Conservation (phyloP, 1,139 yeast species). For the Zygosaccharomyces pseudobailii region DNA sequence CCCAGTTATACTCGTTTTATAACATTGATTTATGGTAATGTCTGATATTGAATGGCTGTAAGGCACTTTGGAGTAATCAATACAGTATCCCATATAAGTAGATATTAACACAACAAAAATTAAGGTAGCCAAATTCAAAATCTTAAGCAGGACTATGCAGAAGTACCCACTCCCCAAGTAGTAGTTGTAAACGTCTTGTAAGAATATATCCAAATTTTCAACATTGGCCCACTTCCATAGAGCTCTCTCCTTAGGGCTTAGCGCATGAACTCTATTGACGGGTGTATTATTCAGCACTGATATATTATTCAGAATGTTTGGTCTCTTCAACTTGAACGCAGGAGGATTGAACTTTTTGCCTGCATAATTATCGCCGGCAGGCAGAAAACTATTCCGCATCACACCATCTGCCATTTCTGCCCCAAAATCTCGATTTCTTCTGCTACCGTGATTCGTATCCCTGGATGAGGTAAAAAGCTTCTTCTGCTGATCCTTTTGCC, state of each 20-base stretch:
- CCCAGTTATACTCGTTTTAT: constrained; percentile 43
- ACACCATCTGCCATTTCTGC: constrained; percentile 1
- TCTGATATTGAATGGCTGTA: constrained; percentile 38
- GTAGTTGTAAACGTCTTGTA: constrained; percentile 77
- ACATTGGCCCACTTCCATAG: constrained; percentile 96
- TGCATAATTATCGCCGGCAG: constrained; percentile 1
- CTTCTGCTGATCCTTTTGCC: constrained; percentile 6
- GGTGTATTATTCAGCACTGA: constrained; percentile 28
- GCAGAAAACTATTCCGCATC: constrained; percentile 10
- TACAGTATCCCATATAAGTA: constrained; percentile 74
- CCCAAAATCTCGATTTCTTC: constrained; percentile 5
- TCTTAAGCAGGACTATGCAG: constrained; percentile 63
- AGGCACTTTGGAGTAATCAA: constrained; percentile 55
- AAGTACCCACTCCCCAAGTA: constrained; percentile 80
- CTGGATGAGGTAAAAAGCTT: constrained; percentile 13
- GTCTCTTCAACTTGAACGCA: constrained; percentile 16
- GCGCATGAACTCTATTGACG: constrained; percentile 26
- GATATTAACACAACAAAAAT: constrained; percentile 74
- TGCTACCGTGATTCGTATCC: constrained; percentile 1
- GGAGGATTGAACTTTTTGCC: not conserved
- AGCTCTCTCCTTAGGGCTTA: constrained; percentile 71
- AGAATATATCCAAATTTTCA: constrained; percentile 79
- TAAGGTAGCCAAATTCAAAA: constrained; percentile 65
- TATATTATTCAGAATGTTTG: constrained; percentile 28
- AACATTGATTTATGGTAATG: constrained; percentile 59